A percentile compares a stretch with the other conserved stretches of the same genome.
phyloP scores from a whole-genome alignment of 352 stramenopile genomes.

The Globisporangium alternatum region DNA sequence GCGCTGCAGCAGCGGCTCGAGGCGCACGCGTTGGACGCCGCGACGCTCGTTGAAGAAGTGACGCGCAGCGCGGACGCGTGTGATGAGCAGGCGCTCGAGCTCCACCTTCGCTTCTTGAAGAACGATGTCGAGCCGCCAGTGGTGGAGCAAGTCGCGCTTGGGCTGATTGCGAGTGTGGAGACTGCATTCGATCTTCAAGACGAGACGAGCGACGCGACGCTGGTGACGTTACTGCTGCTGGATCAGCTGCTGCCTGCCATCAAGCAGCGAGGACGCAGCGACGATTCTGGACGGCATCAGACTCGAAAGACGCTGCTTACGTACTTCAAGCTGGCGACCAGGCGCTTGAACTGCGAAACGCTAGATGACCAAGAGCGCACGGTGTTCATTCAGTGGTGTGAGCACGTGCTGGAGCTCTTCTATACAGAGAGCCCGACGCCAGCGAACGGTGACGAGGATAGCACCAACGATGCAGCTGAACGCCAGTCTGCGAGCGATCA shows the following conservation, averaged over 20 bases:
- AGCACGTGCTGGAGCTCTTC: conserved; percentile 10
- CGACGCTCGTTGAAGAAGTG: conserved; percentile 2
- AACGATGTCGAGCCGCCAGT: not conserved
- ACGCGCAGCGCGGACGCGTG: not conserved
- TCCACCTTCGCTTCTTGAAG: not conserved
- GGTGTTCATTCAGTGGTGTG: conserved; percentile 16
- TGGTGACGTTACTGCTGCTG: conserved; percentile 5
- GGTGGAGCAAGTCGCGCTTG: conserved; percentile 6
- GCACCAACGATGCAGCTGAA: not conserved
- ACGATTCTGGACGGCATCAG: not conserved
- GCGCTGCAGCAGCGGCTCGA: not conserved
- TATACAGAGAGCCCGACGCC: not conserved
- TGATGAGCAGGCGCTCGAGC: not conserved
- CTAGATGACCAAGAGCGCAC: conserved; percentile 4
- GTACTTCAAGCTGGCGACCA: conserved; percentile 7
- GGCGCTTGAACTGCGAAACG: not conserved
- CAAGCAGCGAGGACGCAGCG: not conserved
- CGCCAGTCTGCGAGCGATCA: not conserved
- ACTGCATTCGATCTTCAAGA: not conserved
- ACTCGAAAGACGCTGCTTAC: not conserved
- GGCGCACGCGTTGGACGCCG: not conserved
- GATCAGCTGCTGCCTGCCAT: conserved; percentile 1
- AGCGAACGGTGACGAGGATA: not conserved
- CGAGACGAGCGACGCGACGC: not conserved
- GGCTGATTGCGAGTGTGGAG: not conserved